A percentile compares a stretch with the other conserved stretches of the same genome.
Evolutionary conservation across 2,329 filamentous ascomycete species (phyloP).

Genomic region (Fusarium circinatum): DNA sequence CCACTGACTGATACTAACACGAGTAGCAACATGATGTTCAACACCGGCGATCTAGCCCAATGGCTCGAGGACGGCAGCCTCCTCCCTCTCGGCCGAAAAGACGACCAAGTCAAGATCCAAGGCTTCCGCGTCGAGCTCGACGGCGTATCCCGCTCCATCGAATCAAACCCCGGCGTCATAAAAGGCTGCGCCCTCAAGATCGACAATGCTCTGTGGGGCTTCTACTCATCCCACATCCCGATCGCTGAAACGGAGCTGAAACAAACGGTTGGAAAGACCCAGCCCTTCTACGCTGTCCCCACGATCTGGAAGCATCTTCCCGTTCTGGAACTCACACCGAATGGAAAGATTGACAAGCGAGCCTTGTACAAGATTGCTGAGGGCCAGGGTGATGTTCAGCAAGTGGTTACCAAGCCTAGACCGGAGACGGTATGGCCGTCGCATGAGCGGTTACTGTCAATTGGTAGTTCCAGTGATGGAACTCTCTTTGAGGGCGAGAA

Average conservation of each 20-base stretch:
- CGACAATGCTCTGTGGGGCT: conserved; percentile 10
- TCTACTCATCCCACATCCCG: conserved; percentile 11
- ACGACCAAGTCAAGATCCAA: conserved; percentile 33
- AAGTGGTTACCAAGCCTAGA: not conserved
- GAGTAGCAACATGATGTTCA: conserved; percentile 48
- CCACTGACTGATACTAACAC: not conserved
- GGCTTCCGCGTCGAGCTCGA: conserved; percentile 22
- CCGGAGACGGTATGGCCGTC: conserved; percentile 10
- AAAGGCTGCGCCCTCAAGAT: conserved; percentile 25
- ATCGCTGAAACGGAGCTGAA: conserved; percentile 24
- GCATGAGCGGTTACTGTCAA: conserved; percentile 2
- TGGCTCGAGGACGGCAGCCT: conserved; percentile 29
- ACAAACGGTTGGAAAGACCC: not conserved
- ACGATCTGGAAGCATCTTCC: conserved; percentile 18
- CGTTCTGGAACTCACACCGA: conserved; percentile 25
- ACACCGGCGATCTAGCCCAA: conserved; percentile 24
- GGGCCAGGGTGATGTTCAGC: fast-evolving
- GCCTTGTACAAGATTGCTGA: conserved; percentile 9
- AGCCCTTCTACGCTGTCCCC: conserved; percentile 29
- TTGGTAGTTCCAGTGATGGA: not conserved
- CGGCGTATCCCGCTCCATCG: conserved; percentile 17
- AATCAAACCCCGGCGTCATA: not conserved
- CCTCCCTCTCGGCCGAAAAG: conserved; percentile 30
- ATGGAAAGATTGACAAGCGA: conserved; percentile 28
- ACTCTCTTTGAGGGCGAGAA: not conserved